Evolutionary conservation across 139 green algal species (phyloP), one percentile per base, ranked within the genome.

Genomic region (Tetratostichococcus sp.): DNA sequence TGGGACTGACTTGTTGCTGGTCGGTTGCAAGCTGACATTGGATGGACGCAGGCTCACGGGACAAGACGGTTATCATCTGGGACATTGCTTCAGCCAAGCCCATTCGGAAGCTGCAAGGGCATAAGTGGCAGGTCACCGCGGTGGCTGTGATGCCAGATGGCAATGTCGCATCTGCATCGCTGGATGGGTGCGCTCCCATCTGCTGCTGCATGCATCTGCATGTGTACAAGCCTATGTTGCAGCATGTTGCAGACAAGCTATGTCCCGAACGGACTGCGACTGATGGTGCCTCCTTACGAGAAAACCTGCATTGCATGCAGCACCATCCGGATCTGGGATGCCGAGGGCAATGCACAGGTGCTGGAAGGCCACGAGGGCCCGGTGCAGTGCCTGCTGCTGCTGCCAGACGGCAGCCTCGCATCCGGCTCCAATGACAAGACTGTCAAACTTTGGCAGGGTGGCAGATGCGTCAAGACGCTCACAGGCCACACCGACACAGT

Each of bases 21-120:
- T 26, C 26, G 35, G 28, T 30, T 1, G 71, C 43, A 26, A 21
- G 78, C 35, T n/a, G 67, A 23, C 3, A n/a, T n/a, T n/a, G n/a
- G n/a, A n/a, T n/a, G n/a, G n/a, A n/a, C 72, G 72, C 81, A 94
- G 93, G 93, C 11, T 95, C 95, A 0, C 85, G 91, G 26, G 94
- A 98, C 75, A 86, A 67, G 1, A 83, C 67, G 0, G 83, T 98
- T 17, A 85, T 88, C 0, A 77, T 98, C 69, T 98, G 95, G 95
- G 86, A 98, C 73, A 32, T 82, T 0, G 31, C 67, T 16, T 87
- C 70, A 14, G 82, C 74, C 0, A 1, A 58, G 22, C 33, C 79
- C 0, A 30, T 89, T 3, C 76, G 86, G 5, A 69, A 62, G 8
- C 68, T 96, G 35, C 39, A 78, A 14, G 94, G 95, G 19, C 95